These are phyloP conservation scores for Poa pratensis DNA, from an alignment of 176 grass and related monocot species.

Conservation along the genomic window DNA sequence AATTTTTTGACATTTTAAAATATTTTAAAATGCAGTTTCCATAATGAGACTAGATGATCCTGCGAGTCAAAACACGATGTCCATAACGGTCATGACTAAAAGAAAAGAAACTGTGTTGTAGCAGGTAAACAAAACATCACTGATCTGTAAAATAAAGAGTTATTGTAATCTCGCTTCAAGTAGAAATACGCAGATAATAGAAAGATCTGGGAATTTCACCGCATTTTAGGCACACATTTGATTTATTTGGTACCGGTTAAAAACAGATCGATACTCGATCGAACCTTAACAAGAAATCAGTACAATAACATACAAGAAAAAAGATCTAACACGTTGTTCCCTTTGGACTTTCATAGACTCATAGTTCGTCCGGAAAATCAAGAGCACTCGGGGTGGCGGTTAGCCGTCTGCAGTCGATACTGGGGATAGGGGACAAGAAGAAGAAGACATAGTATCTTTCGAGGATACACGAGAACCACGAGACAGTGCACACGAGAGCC, in stretches of 20 bases:
- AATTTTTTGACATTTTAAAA: too few species aligned
- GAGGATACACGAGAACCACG: not conserved
- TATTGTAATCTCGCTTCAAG: too few species aligned
- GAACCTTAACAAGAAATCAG: not conserved
- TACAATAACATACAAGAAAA: not conserved
- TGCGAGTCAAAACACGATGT: too few species aligned
- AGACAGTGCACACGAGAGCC: not conserved
- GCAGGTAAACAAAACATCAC: too few species aligned
- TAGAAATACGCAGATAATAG: too few species aligned
- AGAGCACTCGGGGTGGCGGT: not conserved
- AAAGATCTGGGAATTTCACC: not conserved
- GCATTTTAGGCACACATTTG: not conserved
- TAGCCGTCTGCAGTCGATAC: conserved; percentile 7
- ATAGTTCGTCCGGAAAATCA: not conserved
- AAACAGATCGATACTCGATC: not conserved
- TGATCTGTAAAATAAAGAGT: too few species aligned
- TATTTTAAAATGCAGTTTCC: too few species aligned
- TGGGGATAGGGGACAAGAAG: not conserved
- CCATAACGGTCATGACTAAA: too few species aligned
- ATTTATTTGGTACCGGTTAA: not conserved
- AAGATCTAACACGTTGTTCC: not conserved
- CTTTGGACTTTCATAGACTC: not conserved
- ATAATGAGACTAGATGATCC: too few species aligned
- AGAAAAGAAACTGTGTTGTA: too few species aligned
- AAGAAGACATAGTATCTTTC: not conserved